Base-by-base conservation (phyloP, 192 early-diverging fungal species). In the Gaertneriomyces sp. region DNA sequence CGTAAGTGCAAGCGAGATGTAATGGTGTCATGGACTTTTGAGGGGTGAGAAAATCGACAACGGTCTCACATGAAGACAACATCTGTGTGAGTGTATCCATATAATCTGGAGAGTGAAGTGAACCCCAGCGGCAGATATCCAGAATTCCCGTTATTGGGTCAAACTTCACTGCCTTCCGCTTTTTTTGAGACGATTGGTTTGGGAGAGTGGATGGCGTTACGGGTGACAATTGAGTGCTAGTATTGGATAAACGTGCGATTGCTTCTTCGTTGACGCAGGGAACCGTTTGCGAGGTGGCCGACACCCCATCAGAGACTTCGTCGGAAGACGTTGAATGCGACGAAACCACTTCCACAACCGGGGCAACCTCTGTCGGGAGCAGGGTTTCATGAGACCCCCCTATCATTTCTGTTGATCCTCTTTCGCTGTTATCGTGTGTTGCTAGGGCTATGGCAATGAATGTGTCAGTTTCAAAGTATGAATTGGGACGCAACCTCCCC, bases 1-100 rank as follows among this genome's bases (percentile, higher is more conserved):
- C 86, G 72, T 87, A 75, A 17, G 80, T 74, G 47, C 82, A 81
- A 1, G 75, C 74, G n/a, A 80, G 66, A 51, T 87, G 83, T 25
- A 87, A 70, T 50, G 79, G 69, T 11, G 74, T 74, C 3, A 81
- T 68, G 33, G 66, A 62, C 53, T 81, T 76, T 25, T 81, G 76
- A 45, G 80, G 74, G n/a, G 74, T 68, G 25, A 38, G 52, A 17
- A 76, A 50, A 1, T 42, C 50, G 51, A 64, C 74, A 57, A 81
- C 61, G 19, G 14, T 5, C n/a, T 2, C 8, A 0, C 33, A 56
- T 49, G 59, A 11, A 53, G 20, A 45, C 41, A 33, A 69, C 43
- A 19, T n/a, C 25, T 10, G 42, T 10, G 40, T 45, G 64, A 63
- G 47, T 6, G 69, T 59, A 20, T 42, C 19, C 4, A 51, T 43